These are phyloP conservation scores for Penicillium paradoxum DNA, from an alignment of 495 filamentous ascomycete genomes.

Conservation along the genomic window DNA sequence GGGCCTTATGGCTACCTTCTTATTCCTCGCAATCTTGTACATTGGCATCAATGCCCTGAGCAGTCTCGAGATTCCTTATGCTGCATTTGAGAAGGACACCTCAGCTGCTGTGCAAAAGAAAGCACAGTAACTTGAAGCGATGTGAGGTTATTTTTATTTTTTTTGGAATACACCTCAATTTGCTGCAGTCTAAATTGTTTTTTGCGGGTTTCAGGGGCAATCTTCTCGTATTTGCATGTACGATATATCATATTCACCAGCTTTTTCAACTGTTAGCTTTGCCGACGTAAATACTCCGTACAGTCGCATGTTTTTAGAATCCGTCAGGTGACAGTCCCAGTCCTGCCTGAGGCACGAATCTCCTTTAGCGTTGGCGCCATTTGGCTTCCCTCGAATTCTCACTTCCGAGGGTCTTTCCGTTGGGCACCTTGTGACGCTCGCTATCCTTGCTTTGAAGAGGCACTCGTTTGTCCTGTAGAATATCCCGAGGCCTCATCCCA, in stretches of 20 bases:
- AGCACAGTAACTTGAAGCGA: constrained; percentile 47
- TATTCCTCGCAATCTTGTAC: constrained; percentile 71
- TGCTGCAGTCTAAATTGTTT: constrained; percentile 12
- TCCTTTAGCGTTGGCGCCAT: constrained; percentile 20
- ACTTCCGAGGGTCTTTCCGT: constrained; percentile 11
- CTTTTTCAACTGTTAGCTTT: background rate
- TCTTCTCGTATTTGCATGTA: constrained; percentile 17
- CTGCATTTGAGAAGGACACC: constrained; percentile 94
- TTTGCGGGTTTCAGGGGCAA: constrained; percentile 9
- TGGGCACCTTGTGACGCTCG: constrained; percentile 1
- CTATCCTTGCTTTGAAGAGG: constrained; percentile 9
- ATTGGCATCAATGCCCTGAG: constrained; percentile 69
- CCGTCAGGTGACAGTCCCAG: constrained; percentile 23
- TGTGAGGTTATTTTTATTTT: background rate
- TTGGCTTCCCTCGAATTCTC: constrained; percentile 18
- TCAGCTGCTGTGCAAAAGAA: constrained; percentile 83
- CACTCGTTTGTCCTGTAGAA: constrained; percentile 17
- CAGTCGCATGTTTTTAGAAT: constrained; percentile 15
- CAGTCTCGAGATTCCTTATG: constrained; percentile 83
- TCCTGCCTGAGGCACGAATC: constrained; percentile 3
- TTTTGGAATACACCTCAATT: constrained; percentile 2
- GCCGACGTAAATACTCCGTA: constrained; percentile 1
- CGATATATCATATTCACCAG: constrained; percentile 18
- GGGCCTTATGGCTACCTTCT: constrained; percentile 59
- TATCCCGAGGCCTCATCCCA: background rate